Conservation (phyloP, 352 stramenopile genomes). For the Phytophthora capsici region DNA sequence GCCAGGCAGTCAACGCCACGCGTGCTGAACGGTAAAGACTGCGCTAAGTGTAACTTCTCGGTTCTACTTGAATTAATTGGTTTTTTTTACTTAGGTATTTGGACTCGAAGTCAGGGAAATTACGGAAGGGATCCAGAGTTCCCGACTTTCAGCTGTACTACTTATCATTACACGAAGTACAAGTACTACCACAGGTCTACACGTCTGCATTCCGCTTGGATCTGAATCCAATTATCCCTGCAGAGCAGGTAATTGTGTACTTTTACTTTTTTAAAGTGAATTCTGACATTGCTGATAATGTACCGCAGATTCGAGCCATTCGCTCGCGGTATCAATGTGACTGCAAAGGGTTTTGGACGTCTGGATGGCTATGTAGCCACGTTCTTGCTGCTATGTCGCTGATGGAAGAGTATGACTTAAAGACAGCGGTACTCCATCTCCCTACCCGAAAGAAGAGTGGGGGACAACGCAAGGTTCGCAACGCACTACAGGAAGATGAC, state of each 20-base stretch:
- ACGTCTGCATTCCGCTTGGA: neutral
- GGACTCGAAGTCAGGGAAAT: neutral
- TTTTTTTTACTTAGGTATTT: neutral
- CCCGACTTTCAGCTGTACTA: constrained; percentile 3
- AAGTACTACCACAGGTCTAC: neutral
- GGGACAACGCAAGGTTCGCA: neutral
- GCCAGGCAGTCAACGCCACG: no score
- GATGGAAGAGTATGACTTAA: neutral
- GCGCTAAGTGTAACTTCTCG: no score
- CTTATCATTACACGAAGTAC: constrained; percentile 1
- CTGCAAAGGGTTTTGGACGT: neutral
- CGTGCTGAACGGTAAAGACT: no score
- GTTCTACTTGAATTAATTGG: neutral
- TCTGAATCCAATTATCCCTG: neutral
- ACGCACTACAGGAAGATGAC: neutral
- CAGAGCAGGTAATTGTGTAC: neutral
- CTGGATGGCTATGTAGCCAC: neutral
- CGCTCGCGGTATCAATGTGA: neutral
- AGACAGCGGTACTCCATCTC: neutral
- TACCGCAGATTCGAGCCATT: neutral
- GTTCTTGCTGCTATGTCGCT: neutral
- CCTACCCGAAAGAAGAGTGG: neutral
- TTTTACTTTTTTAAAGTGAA: no score
- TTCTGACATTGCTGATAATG: no score
- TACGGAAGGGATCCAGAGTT: neutral